Evolutionary conservation across 768 basidiomycete species (phyloP).

Genomic region (Leucosporidium yakuticum): DNA sequence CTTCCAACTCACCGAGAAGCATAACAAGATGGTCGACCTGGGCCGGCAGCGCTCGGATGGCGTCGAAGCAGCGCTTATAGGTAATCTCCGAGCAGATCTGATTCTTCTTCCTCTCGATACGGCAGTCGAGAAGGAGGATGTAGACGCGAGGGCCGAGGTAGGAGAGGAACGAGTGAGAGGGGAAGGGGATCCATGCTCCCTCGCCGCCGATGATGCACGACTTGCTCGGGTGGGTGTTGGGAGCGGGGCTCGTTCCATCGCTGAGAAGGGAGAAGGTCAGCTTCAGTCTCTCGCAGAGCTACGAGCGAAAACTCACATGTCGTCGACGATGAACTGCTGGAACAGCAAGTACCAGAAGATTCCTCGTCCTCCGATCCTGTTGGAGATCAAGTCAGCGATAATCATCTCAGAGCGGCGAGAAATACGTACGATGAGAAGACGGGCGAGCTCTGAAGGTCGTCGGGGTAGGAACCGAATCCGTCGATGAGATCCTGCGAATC

Average conservation of each 20-base stretch:
- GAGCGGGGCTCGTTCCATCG: constrained; percentile 58
- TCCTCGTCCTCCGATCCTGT: constrained; percentile 70
- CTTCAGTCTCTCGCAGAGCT: constrained; percentile 30
- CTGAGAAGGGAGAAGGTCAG: background rate
- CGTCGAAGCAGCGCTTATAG: constrained; percentile 66
- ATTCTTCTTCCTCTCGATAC: constrained; percentile 76
- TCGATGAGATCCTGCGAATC: constrained; percentile 27
- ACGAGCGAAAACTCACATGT: constrained; percentile 53
- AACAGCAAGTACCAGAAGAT: constrained; percentile 93
- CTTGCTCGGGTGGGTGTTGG: constrained; percentile 52
- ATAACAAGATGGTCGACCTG: constrained; percentile 75
- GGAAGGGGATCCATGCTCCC: constrained; percentile 72
- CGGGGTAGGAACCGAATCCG: constrained; percentile 58
- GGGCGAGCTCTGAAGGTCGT: constrained; percentile 47
- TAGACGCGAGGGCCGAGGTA: constrained; percentile 62
- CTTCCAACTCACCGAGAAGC: constrained; percentile 56
- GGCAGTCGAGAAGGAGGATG: constrained; percentile 46
- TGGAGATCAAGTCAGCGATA: constrained; percentile 31
- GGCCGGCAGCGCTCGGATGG: constrained; percentile 57
- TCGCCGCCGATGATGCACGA: constrained; percentile 66
- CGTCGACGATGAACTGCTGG: constrained; percentile 51
- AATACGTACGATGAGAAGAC: constrained; percentile 38
- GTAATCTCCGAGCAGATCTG: constrained; percentile 70
- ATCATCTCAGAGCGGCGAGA: constrained; percentile 42
- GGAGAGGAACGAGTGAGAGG: constrained; percentile 73